Evolutionary conservation across 2,329 filamentous ascomycete genomes (phyloP).

Genomic region (Diaporthe sp.): DNA sequence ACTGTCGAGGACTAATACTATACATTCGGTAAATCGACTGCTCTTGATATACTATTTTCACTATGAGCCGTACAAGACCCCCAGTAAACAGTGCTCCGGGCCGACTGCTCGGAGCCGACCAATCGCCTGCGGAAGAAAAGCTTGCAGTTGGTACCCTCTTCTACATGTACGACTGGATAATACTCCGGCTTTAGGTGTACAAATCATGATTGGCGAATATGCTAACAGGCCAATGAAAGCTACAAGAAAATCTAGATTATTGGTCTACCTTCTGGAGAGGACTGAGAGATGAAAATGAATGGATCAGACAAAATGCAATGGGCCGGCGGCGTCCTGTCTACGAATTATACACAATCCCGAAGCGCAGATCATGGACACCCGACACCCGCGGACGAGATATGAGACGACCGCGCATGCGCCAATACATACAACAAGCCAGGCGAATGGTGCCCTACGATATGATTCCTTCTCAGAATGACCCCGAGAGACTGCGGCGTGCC

Average conservation of each 20-base stretch:
- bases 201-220: no score
- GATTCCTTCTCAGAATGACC: not conserved
- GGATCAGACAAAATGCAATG: not conserved
- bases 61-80: not conserved
- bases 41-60: not conserved
- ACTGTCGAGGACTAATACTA: no score
- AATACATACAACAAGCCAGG: not conserved
- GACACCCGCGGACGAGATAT: not conserved
- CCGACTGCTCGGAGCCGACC: not conserved
- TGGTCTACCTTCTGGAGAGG: constrained; percentile 2
- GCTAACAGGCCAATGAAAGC: not conserved
- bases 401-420: not conserved
- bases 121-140: not conserved
- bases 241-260: not conserved
- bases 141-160: not conserved
- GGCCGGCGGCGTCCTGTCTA: not conserved
- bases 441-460: not conserved
- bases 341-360: not conserved
- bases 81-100: not conserved
- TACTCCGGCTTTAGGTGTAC: not conserved
- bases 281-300: not conserved
- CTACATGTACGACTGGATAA: not conserved
- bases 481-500: not conserved
- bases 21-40: not conserved
- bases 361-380: not conserved